Base-by-base conservation (phyloP, 2,329 filamentous ascomycete species). In the Cordyceps fumosorosea region DNA sequence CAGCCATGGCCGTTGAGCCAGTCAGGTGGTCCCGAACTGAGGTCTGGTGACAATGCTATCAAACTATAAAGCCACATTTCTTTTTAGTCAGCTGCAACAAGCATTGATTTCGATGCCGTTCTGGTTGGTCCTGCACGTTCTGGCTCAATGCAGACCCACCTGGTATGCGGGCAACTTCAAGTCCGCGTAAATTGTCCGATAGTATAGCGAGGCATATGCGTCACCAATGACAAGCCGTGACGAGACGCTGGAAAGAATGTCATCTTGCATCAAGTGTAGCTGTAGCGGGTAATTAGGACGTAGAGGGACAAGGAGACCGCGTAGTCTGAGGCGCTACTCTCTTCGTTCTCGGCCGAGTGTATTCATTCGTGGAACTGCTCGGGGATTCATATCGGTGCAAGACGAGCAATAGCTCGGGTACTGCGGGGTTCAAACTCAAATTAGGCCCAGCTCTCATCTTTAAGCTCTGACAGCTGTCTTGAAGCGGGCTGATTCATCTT, bases 31-130 rank as follows among this genome's bases (percentile, higher is more conserved):
- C 57, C 34, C 16, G 37, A n/a, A 50, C 22, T 20, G 48, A 60
- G 57, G 57, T 60, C 57, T 60, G 57, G 48, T 60, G 57, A 60
- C 57, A 24, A 53, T 18, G 57, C 12, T 32, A 60, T 60, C 57
- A 54, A 60, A 53, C 24, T 60, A 60, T 60, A 60, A 60, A 60
- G 57, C 57, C 57, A 60, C 57, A 53, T 53, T 32, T 12, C 29
- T 60, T 5, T 54, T 34, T 32, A 52, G 47, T 32, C 32, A 53
- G 48, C 40, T 32, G 48, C 37, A 12, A 22, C 12, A 6, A 53
- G 44, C 40, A n/a, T 14, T 24, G 50, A 44, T 24, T n/a, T 34
- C 18, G 40, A 26, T 45, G 12, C 37, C 45, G n/a, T 34, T 24
- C 48, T 24, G 37, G 22, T 59, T 44, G 47, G 29, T 18, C 32